A percentile compares a stretch with the other conserved stretches of the same genome.
phyloP scores from a whole-genome alignment of 2,329 filamentous ascomycete genomes.

The Xylariaceae sp. region DNA sequence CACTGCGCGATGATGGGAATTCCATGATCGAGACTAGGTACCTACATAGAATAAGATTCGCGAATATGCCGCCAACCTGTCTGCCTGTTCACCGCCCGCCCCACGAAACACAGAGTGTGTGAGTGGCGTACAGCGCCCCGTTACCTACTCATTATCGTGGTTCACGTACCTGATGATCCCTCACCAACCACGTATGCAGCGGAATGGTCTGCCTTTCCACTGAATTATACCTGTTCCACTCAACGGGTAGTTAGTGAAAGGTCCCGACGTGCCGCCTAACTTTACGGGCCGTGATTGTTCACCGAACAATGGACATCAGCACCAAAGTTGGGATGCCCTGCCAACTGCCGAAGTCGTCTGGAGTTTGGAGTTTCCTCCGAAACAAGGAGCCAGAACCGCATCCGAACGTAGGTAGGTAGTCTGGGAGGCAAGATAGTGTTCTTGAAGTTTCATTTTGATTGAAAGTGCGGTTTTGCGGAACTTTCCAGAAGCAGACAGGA shows the following conservation, averaged over 20 bases:
- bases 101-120: constrained; percentile 19
- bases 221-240: constrained; percentile 14
- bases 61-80: constrained; percentile 18
- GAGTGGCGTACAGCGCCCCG: constrained; percentile 15
- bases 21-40: constrained; percentile 10
- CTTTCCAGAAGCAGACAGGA: constrained; percentile 5
- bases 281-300: constrained; percentile 5
- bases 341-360: constrained; percentile 5
- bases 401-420: not conserved
- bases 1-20: too few relatives aligned
- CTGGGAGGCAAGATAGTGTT: constrained; percentile 1
- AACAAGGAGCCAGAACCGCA: constrained; percentile 9
- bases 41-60: constrained; percentile 19
- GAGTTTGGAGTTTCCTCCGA: constrained; percentile 4
- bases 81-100: constrained; percentile 21
- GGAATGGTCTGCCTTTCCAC: constrained; percentile 43
- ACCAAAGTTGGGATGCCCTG: constrained; percentile 5
- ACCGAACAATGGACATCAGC: constrained; percentile 14
- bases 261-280: constrained; percentile 3
- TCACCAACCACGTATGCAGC: constrained; percentile 23
- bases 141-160: constrained; percentile 25
- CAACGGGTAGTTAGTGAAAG: constrained; percentile 9
- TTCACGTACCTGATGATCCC: constrained; percentile 32
- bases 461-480: not conserved
- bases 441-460: constrained; percentile 13